phyloP scores from a whole-genome alignment of 2,329 filamentous ascomycete species.

The Alternaria panax region DNA sequence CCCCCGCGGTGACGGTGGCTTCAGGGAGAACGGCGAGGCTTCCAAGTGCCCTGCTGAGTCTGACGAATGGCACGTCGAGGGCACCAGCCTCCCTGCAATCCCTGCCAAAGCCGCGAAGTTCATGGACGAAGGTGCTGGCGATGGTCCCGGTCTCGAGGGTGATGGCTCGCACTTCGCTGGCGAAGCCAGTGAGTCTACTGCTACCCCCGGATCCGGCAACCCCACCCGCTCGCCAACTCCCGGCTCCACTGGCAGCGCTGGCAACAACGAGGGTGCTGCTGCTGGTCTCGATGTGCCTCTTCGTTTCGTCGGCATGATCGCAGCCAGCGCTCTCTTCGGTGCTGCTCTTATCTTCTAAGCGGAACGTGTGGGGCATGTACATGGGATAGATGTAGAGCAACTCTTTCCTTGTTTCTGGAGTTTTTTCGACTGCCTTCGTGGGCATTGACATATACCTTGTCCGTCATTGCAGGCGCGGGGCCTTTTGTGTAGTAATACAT shows the following conservation, averaged over 20 bases:
- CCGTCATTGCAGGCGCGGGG: constrained; percentile 17
- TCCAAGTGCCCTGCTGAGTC: constrained; percentile 63
- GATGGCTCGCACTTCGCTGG: constrained; percentile 50
- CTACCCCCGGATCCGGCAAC: constrained; percentile 38
- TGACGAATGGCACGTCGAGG: constrained; percentile 63
- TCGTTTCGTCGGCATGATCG: constrained; percentile 40
- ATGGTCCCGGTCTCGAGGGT: constrained; percentile 63
- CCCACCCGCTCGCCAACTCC: constrained; percentile 33
- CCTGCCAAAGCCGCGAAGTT: constrained; percentile 63
- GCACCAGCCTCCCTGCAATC: constrained; percentile 63
- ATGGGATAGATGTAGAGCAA: constrained; percentile 11
- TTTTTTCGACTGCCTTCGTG: constrained; percentile 6
- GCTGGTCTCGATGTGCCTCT: constrained; percentile 36
- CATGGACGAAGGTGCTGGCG: constrained; percentile 65
- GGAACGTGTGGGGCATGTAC: constrained; percentile 8
- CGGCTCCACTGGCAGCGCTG: constrained; percentile 14
- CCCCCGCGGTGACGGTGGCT: constrained; percentile 65
- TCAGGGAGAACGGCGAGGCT: constrained; percentile 61
- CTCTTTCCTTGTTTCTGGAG: constrained; percentile 10
- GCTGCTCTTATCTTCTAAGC: constrained; percentile 42
- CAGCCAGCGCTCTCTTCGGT: constrained; percentile 43
- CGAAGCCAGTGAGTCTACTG: constrained; percentile 37
- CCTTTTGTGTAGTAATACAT: constrained; percentile 20
- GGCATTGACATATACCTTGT: constrained; percentile 17
- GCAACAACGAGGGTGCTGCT: constrained; percentile 25